phyloP scores from a whole-genome alignment of 352 stramenopile genomes.

The Phytophthora sojae region DNA sequence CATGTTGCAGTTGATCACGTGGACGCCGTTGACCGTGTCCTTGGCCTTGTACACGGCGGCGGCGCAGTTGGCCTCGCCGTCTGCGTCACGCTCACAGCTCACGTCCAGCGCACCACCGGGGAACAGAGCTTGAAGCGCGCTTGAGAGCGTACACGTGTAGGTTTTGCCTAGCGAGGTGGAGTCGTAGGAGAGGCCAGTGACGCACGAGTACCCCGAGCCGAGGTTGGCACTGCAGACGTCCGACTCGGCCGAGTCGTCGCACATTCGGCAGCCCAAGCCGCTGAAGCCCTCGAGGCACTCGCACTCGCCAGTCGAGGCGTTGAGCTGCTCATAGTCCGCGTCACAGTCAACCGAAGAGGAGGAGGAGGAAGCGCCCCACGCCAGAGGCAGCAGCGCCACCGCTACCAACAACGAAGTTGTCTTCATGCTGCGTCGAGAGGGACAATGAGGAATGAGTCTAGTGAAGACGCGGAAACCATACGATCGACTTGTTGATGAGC shows the following conservation, averaged over 20 bases:
- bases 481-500: neutral
- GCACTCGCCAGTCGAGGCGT: constrained; percentile 56
- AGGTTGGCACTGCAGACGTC: constrained; percentile 44
- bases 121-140: constrained; percentile 63
- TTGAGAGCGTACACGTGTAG: constrained; percentile 67
- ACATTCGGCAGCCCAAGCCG: constrained; percentile 72
- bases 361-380: constrained; percentile 13
- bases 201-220: constrained; percentile 48
- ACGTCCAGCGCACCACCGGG: constrained; percentile 68
- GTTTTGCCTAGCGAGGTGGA: constrained; percentile 54
- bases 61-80: constrained; percentile 48
- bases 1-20: constrained; percentile 75
- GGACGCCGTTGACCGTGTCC: constrained; percentile 48
- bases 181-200: constrained; percentile 56
- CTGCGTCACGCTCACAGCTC: constrained; percentile 52
- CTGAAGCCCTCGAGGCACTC: constrained; percentile 64
- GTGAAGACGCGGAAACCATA: neutral
- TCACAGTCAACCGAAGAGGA: constrained; percentile 43
- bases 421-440: constrained; percentile 4
- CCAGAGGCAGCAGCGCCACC: neutral
- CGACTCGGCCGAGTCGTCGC: constrained; percentile 15
- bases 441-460: constrained; percentile 13
- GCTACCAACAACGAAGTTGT: constrained; percentile 4
- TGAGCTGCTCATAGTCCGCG: constrained; percentile 55
- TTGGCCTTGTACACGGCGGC: constrained; percentile 72